Base-by-base conservation (phyloP, 2,329 filamentous ascomycete genomes). In the Sarocladiaceae sp. region DNA sequence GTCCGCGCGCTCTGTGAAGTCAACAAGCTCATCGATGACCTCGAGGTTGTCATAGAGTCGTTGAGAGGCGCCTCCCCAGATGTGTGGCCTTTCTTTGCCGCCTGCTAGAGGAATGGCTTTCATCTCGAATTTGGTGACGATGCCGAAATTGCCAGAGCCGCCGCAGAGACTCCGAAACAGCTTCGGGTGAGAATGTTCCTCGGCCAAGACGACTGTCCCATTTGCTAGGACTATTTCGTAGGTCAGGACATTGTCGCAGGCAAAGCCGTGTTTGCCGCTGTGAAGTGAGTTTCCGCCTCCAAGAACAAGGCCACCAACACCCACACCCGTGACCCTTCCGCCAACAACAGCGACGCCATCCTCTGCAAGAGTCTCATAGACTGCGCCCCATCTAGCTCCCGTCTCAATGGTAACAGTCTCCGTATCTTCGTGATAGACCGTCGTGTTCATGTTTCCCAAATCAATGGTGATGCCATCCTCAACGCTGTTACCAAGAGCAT, bases 201-300 rank as follows among this genome's bases (percentile, higher is more conserved):
- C 72, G 1, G 71, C 76, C 3, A 67, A 65, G 31, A 79, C 63
- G 18, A 80, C 66, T 2, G 58, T 54, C 0, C 77, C 77, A 26
- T 67, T 64, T 0, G 73, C 70, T 1, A 78, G 69, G 2, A 82
- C 77, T 10, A 82, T 66, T 57, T 79, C 67, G 48, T 67, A 77
- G 18, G 65, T 67, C 20, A 61, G 57, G 12, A 77, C 68, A 11
- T 68, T 73, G 59, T 79, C 76, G 54, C 72, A 76, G 7, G 67
- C 72, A 58, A 72, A 76, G 5, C 79, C 79, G 28, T 71, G 60
- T 1, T 63, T 63, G 0, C 69, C 68, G 1, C 57, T 56, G 47
- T 54, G 56, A 48, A 57, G 59, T n/a, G 60, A 56, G 26, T 54
- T 59, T 2, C 62, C 61, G 0, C 62, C 64, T 12, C 64, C 64